Conservation (phyloP, 352 stramenopile species). For the Phytopythium sindhum region DNA sequence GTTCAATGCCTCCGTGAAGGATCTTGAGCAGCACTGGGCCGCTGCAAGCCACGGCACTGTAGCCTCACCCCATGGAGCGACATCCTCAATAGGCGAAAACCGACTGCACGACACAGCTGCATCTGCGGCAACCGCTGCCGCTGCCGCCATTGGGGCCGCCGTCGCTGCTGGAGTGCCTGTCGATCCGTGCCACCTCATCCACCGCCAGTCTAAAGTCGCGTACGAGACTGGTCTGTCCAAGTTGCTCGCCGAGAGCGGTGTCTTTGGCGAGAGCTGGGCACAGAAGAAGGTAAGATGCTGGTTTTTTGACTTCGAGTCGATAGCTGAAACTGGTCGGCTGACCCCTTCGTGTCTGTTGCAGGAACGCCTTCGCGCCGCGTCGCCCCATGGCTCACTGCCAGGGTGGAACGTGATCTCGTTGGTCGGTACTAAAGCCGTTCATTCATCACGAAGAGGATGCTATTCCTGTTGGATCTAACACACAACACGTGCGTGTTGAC, state of each 20-base stretch:
- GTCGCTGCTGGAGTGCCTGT: not conserved
- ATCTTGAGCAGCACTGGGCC: not conserved
- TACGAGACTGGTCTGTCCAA: constrained; percentile 72
- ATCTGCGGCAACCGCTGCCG: not conserved
- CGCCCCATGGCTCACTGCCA: constrained; percentile 77
- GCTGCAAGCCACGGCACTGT: not conserved
- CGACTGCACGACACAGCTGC: not conserved
- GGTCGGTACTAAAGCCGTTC: constrained; percentile 14
- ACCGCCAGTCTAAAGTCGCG: constrained; percentile 48
- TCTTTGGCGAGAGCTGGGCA: constrained; percentile 94
- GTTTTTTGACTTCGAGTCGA: not conserved
- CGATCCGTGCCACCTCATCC: constrained; percentile 32
- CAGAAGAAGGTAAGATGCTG: constrained; percentile 78
- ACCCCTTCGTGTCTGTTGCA: constrained; percentile 8
- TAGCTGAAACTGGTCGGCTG: not conserved
- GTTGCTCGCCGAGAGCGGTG: constrained; percentile 45
- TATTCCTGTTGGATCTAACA: not conserved
- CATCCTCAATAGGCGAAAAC: constrained; percentile 16
- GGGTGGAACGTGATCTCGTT: constrained; percentile 93
- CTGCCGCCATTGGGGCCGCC: not conserved
- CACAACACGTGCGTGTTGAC: not conserved
- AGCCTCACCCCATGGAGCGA: not conserved
- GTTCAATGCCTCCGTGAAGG: constrained; percentile 1
- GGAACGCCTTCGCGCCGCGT: constrained; percentile 84
- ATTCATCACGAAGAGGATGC: constrained; percentile 2